These are phyloP conservation scores for Penicillium verrucosum DNA, from an alignment of 2,329 filamentous ascomycete species.

Conservation along the genomic window DNA sequence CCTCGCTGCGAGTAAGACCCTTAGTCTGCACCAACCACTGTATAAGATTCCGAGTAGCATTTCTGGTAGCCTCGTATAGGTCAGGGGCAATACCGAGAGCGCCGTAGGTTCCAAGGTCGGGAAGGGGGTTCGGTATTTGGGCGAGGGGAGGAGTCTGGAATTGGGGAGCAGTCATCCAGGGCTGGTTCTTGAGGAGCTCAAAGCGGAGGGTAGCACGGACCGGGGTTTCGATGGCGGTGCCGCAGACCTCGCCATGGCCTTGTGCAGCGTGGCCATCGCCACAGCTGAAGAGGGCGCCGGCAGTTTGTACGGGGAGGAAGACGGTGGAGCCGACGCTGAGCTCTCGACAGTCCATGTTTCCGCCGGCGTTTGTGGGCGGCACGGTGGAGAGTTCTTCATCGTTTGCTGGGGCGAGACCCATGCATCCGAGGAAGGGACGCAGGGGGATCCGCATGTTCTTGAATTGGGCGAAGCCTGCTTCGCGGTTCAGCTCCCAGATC, in stretches of 20 bases:
- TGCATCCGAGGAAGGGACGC: constrained; percentile 52
- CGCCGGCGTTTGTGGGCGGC: constrained; percentile 51
- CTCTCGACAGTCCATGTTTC: constrained; percentile 56
- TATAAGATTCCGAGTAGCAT: constrained; percentile 49
- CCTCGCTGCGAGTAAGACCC: constrained; percentile 46
- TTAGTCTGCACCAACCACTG: constrained; percentile 50
- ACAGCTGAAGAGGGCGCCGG: constrained; percentile 53
- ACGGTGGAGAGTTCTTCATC: constrained; percentile 50
- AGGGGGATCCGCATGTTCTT: constrained; percentile 50
- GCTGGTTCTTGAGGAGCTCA: constrained; percentile 47
- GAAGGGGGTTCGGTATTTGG: constrained; percentile 22
- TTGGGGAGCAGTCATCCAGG: constrained; percentile 50
- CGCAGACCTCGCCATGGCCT: constrained; percentile 55
- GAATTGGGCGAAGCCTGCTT: constrained; percentile 45
- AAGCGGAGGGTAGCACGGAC: constrained; percentile 51
- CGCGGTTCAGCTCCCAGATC: constrained; percentile 48
- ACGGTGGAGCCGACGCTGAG: constrained; percentile 48
- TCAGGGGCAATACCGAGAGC: constrained; percentile 49
- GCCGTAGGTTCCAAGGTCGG: constrained; percentile 45
- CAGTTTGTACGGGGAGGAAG: constrained; percentile 50
- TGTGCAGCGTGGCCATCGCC: constrained; percentile 56
- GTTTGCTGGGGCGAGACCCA: constrained; percentile 50
- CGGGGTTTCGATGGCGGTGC: constrained; percentile 56
- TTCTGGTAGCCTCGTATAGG: constrained; percentile 49
- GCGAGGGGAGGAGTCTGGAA: constrained; percentile 40